phyloP scores from a whole-genome alignment of 306 rosid species.

The Parietaria judaica region DNA sequence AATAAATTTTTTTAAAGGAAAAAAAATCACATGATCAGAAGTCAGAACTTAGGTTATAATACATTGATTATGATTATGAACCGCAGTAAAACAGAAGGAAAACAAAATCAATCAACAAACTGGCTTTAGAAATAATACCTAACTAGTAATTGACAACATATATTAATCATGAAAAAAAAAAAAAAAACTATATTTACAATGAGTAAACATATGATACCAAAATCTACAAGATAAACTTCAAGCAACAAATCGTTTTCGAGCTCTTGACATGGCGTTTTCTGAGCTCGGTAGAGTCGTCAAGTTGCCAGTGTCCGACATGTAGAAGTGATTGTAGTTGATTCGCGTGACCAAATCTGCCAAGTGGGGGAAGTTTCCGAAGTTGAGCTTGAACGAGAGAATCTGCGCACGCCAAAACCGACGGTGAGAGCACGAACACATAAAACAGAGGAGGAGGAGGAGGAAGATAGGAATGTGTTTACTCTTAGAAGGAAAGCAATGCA shows the following conservation, averaged over 20 bases:
- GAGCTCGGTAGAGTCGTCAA: constrained; percentile 59
- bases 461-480: constrained; percentile 32
- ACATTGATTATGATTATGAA: too few species aligned
- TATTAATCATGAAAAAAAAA: too few species aligned
- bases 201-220: too few species aligned
- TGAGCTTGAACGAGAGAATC: constrained; percentile 92
- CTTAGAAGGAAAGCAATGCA: constrained; percentile 90
- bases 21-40: too few species aligned
- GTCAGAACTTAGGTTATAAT: too few species aligned
- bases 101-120: too few species aligned
- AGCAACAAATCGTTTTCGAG: constrained; percentile 41
- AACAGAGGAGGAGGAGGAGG: background rate
- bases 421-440: background rate
- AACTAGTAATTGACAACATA: too few species aligned
- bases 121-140: too few species aligned
- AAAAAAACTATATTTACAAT: too few species aligned
- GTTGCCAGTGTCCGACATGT: constrained; percentile 88
- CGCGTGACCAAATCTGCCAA: constrained; percentile 92
- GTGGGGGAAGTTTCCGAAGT: constrained; percentile 95
- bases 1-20: too few species aligned
- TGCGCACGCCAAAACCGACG: constrained; percentile 24
- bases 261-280: constrained; percentile 44
- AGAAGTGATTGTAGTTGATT: constrained; percentile 85
- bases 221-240: constrained; percentile 11
- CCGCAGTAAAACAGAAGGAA: too few species aligned